These are phyloP conservation scores for Combretum micranthum DNA, from an alignment of 345 rosid genomes.

Conservation along the genomic window DNA sequence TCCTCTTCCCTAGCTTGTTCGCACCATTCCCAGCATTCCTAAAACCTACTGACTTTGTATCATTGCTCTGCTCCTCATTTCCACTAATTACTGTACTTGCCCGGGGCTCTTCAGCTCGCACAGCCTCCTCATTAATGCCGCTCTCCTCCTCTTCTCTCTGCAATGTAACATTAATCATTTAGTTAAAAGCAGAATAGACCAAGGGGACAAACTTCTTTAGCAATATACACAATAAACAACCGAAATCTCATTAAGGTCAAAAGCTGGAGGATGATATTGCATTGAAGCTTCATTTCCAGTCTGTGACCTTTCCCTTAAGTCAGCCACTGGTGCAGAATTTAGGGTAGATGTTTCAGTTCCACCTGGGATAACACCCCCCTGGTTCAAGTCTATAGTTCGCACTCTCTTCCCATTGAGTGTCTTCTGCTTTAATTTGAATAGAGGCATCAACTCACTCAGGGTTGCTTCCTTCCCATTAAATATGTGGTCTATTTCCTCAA, in stretches of 20 bases:
- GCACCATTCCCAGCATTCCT: slow-evolving; percentile 52
- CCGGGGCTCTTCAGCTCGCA: slow-evolving; percentile 34
- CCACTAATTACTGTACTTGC: slow-evolving; percentile 27
- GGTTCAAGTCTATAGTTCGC: slow-evolving; percentile 29
- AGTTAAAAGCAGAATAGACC: background rate
- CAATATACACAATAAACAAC: slow-evolving; percentile 25
- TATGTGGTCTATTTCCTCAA: slow-evolving; percentile 38
- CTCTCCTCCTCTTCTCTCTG: slow-evolving; percentile 81
- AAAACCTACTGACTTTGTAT: slow-evolving; percentile 45
- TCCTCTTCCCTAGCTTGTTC: slow-evolving; percentile 63
- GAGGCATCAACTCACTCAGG: slow-evolving; percentile 4
- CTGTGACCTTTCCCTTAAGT: slow-evolving; percentile 27
- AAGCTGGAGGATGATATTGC: slow-evolving; percentile 29
- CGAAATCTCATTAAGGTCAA: slow-evolving; percentile 88
- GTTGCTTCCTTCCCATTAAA: slow-evolving; percentile 16
- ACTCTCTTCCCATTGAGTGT: background rate
- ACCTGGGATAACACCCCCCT: slow-evolving; percentile 18
- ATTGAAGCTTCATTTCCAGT: slow-evolving; percentile 34
- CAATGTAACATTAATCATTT: slow-evolving; percentile 4
- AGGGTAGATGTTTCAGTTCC: slow-evolving; percentile 29
- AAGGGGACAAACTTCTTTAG: background rate
- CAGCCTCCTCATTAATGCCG: slow-evolving; percentile 23
- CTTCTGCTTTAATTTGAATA: slow-evolving; percentile 3
- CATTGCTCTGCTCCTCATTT: slow-evolving; percentile 40
- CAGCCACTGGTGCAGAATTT: slow-evolving; percentile 23